Conservation (phyloP, 2,329 filamentous ascomycete genomes). For the Akanthomyces uredinophilus region DNA sequence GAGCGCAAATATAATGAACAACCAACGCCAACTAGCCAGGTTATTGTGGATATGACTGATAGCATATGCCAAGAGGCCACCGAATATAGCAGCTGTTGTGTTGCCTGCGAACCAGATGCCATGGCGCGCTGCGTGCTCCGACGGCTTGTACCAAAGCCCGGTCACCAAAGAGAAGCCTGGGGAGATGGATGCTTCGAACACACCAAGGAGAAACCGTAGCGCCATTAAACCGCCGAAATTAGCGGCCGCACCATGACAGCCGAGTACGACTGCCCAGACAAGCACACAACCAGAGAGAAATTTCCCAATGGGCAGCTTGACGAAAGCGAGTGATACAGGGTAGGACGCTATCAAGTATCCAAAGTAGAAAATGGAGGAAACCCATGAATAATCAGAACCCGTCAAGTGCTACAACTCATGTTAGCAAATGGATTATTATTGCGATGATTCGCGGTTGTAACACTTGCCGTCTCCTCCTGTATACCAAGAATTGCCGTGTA, state of each 20-base stretch:
- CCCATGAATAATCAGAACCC: constrained; percentile 42
- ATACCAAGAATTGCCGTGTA: constrained; percentile 13
- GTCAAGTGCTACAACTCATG: constrained; percentile 11
- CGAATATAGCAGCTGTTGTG: constrained; percentile 22
- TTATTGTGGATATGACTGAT: constrained; percentile 20
- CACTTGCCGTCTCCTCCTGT: constrained; percentile 9
- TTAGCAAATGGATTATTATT: not conserved
- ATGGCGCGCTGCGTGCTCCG: constrained; percentile 23
- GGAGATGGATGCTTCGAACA: constrained; percentile 26
- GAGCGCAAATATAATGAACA: constrained; percentile 1
- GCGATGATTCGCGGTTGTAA: not conserved
- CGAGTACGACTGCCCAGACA: constrained; percentile 33
- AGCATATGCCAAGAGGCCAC: constrained; percentile 22
- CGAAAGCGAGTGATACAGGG: constrained; percentile 19
- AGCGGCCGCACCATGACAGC: constrained; percentile 34
- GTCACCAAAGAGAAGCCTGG: constrained; percentile 27
- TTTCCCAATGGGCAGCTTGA: constrained; percentile 21
- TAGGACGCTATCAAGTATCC: constrained; percentile 35
- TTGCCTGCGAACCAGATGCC: constrained; percentile 26
- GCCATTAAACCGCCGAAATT: constrained; percentile 27
- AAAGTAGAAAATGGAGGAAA: constrained; percentile 44
- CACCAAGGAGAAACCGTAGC: constrained; percentile 29
- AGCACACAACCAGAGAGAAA: constrained; percentile 19
- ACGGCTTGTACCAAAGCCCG: constrained; percentile 32
- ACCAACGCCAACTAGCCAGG: constrained; percentile 10